Conservation (phyloP, 768 basidiomycete genomes). For the Sporobolomyces phaffii region DNA sequence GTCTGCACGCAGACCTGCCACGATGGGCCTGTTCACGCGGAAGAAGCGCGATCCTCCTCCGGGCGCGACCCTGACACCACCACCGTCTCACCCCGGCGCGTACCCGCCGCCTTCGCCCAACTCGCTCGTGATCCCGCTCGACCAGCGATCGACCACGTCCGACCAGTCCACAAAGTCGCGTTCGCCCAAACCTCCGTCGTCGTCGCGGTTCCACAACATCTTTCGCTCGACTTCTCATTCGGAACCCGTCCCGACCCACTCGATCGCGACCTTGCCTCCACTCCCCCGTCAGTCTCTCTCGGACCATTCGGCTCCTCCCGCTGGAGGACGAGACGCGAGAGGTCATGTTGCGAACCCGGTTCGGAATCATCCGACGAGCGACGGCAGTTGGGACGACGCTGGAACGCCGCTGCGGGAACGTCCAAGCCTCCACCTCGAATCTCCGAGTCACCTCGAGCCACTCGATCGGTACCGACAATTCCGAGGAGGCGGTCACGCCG, state of each 20-base stretch:
- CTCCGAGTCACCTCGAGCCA: background rate
- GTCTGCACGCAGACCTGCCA: too few species aligned
- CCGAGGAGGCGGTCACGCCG: background rate
- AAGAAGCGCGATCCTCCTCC: conserved; percentile 25
- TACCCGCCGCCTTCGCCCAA: background rate
- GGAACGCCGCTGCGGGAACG: conserved; percentile 4
- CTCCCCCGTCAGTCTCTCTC: background rate
- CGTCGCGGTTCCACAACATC: conserved; percentile 3
- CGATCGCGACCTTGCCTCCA: background rate
- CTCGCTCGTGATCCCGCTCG: background rate
- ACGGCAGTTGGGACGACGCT: conserved; percentile 19
- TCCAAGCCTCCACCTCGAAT: background rate
- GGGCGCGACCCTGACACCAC: background rate
- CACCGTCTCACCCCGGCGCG: background rate
- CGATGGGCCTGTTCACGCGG: conserved; percentile 28
- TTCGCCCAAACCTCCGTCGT: background rate
- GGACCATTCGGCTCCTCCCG: background rate
- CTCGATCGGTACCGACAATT: conserved; percentile 12
- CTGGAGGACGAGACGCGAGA: background rate
- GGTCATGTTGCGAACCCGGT: too few species aligned
- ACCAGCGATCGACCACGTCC: background rate
- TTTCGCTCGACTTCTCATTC: background rate
- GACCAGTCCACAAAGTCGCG: conserved; percentile 1
- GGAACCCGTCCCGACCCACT: background rate
- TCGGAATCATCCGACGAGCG: background rate